These are phyloP conservation scores for Peterozyma toletana DNA, from an alignment of 805 yeast genomes.

Conservation along the genomic window DNA sequence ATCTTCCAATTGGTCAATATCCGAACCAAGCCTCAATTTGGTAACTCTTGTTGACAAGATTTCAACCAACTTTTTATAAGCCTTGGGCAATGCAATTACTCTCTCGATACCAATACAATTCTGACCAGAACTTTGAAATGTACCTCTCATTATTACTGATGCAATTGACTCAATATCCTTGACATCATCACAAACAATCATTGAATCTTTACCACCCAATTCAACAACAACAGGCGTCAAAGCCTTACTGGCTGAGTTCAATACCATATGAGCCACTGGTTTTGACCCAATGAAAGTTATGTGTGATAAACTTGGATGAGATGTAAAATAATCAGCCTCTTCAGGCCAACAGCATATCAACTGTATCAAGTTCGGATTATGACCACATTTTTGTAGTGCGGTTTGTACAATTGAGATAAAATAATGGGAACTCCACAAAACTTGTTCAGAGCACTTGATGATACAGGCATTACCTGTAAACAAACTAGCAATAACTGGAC, in stretches of 20 bases:
- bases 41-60: slow-evolving; percentile 53
- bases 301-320: slow-evolving; percentile 78
- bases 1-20: slow-evolving; percentile 83
- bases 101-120: slow-evolving; percentile 97
- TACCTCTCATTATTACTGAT: slow-evolving; percentile 86
- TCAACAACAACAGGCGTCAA: slow-evolving; percentile 94
- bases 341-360: slow-evolving; percentile 84
- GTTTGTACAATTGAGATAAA: slow-evolving; percentile 66
- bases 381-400: slow-evolving; percentile 67
- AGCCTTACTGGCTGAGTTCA: slow-evolving; percentile 74
- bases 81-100: slow-evolving; percentile 69
- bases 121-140: slow-evolving; percentile 96
- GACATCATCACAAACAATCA: slow-evolving; percentile 78
- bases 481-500: slow-evolving; percentile 84
- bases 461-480: slow-evolving; percentile 90
- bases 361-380: slow-evolving; percentile 80
- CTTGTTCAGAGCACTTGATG: slow-evolving; percentile 93
- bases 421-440: slow-evolving; percentile 87
- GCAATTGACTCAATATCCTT: slow-evolving; percentile 51
- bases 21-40: slow-evolving; percentile 73
- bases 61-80: slow-evolving; percentile 56
- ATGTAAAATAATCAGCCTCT: slow-evolving; percentile 78
- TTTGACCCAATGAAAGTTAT: slow-evolving; percentile 95
- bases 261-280: slow-evolving; percentile 87
- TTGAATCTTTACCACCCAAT: slow-evolving; percentile 94